A percentile compares a stretch with the other conserved stretches of the same genome.
Evolutionary conservation across 306 rosid genomes (phyloP).

Genomic region (Malus orientalis): DNA sequence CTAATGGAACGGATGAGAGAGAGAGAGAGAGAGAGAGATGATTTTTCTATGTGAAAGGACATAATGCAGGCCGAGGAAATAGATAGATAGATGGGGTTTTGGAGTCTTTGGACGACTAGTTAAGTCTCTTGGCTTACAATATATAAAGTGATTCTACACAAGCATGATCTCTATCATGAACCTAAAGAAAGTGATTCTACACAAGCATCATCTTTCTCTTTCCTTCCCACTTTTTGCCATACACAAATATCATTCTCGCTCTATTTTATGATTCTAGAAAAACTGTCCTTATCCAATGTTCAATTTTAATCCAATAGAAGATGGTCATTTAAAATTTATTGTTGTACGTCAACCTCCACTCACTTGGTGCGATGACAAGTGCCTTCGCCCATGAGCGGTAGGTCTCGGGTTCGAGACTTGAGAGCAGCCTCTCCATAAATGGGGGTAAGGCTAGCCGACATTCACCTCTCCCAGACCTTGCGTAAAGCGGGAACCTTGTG

Average conservation of each 20-base stretch:
- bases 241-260: too few species aligned
- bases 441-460: too few species aligned
- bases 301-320: too few species aligned
- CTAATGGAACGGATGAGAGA: background rate
- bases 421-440: too few species aligned
- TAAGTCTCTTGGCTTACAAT: conserved; percentile 6
- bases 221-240: background rate
- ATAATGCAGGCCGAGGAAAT: background rate
- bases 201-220: conserved; percentile 11
- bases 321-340: background rate
- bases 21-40: background rate
- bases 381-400: too few species aligned
- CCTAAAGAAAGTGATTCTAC: conserved; percentile 3
- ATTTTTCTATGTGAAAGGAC: conserved; percentile 26
- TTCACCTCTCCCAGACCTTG: too few species aligned
- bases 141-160: conserved; percentile 15
- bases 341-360: background rate
- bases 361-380: too few species aligned
- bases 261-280: too few species aligned
- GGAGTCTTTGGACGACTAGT: background rate
- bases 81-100: conserved; percentile 11
- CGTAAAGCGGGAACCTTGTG: too few species aligned
- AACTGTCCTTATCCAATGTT: too few species aligned
- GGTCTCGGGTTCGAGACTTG: too few species aligned
- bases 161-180: conserved; percentile 19